Evolutionary conservation across 1,284 basidiomycete genomes (phyloP).

Genomic region (Vanrija sp.): DNA sequence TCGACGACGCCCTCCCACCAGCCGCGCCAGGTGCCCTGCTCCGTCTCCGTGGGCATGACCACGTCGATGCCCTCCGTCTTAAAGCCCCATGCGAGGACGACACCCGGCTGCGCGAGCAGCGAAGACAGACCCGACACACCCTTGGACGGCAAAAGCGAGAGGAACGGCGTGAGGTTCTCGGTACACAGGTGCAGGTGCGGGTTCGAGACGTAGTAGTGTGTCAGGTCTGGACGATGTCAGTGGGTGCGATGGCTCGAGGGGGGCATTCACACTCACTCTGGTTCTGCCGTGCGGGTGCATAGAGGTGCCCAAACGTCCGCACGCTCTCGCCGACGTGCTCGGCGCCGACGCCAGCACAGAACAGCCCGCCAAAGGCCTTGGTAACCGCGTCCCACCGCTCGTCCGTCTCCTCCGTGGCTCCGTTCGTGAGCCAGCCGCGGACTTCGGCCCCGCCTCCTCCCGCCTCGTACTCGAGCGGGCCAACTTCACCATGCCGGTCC

Average conservation of each 20-base stretch:
- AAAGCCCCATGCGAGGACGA: slow-evolving; percentile 84
- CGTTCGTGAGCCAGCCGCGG: slow-evolving; percentile 71
- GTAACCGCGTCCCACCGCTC: slow-evolving; percentile 78
- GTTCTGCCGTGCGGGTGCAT: slow-evolving; percentile 53
- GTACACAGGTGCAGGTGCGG: slow-evolving; percentile 84
- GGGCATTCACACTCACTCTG: slow-evolving; percentile 9
- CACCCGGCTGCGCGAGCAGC: slow-evolving; percentile 76
- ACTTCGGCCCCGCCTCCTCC: slow-evolving; percentile 83
- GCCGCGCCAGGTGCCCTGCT: slow-evolving; percentile 57
- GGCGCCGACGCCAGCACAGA: slow-evolving; percentile 79
- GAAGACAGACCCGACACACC: slow-evolving; percentile 80
- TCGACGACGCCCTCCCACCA: slow-evolving; percentile 79
- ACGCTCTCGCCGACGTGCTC: slow-evolving; percentile 59
- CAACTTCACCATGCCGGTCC: slow-evolving; percentile 66
- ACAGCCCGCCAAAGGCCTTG: slow-evolving; percentile 84
- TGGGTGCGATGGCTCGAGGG: no score
- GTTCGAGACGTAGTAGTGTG: slow-evolving; percentile 55
- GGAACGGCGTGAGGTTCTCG: slow-evolving; percentile 92
- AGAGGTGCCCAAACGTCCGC: slow-evolving; percentile 49
- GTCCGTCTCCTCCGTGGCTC: slow-evolving; percentile 52
- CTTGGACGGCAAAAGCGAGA: slow-evolving; percentile 92
- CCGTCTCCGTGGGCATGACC: slow-evolving; percentile 31
- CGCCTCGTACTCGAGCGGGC: slow-evolving; percentile 59
- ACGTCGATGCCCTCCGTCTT: slow-evolving; percentile 51
- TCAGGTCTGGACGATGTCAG: slow-evolving; percentile 20